A percentile compares a stretch with the other conserved stretches of the same genome.
These are phyloP conservation scores for Quercus dentata DNA, from an alignment of 306 rosid genomes.

Conservation along the genomic window DNA sequence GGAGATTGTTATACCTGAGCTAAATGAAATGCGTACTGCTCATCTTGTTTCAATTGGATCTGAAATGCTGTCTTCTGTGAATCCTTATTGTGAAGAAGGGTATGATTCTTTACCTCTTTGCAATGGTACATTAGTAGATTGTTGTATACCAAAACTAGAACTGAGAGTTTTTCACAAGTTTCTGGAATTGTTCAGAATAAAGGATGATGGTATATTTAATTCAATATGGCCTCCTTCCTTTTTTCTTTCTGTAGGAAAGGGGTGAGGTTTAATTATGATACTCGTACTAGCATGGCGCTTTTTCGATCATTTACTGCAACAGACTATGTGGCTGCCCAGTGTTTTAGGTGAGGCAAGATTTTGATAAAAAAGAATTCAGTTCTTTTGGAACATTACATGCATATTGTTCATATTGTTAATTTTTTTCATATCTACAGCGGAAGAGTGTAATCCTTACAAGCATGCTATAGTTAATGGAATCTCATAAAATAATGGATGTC, in stretches of 20 bases:
- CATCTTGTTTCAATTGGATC: conserved; percentile 90
- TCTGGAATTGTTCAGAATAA: conserved; percentile 5
- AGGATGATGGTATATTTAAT: not conserved
- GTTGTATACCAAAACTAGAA: conserved; percentile 16
- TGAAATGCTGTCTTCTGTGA: conserved; percentile 54
- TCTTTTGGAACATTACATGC: not conserved
- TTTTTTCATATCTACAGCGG: not conserved
- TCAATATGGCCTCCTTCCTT: conserved; percentile 8
- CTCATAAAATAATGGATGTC: not conserved
- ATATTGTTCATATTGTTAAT: not conserved
- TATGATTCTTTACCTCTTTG: conserved; percentile 30
- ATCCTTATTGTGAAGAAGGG: conserved; percentile 78
- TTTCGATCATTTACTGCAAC: conserved; percentile 78
- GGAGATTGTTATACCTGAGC: conserved; percentile 86
- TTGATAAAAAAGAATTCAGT: conserved; percentile 7
- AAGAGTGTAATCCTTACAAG: not conserved
- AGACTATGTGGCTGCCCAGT: conserved; percentile 82
- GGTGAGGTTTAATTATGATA: conserved; percentile 56
- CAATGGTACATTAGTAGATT: conserved; percentile 9
- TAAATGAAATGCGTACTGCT: conserved; percentile 72
- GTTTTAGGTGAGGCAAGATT: conserved; percentile 61
- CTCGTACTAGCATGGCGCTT: conserved; percentile 77
- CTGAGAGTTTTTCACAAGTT: conserved; percentile 7
- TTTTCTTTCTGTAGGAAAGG: conserved; percentile 47
- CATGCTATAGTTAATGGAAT: not conserved